A percentile compares a stretch with the other conserved stretches of the same genome.
Conservation (phyloP, 1,284 basidiomycete genomes). For the Leccinum fallax region DNA sequence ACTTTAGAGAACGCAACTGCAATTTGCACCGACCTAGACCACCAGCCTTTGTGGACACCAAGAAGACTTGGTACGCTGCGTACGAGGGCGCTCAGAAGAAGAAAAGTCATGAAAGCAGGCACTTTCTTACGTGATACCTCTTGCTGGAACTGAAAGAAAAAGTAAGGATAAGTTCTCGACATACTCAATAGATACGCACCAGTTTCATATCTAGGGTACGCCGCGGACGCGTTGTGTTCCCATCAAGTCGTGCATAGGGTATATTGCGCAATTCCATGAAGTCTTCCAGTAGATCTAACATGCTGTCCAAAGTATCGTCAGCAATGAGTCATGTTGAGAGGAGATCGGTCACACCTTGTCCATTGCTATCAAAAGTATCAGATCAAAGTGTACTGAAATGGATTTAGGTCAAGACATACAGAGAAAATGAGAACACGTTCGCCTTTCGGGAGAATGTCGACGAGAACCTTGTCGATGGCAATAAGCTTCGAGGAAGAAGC, state of each 20-base stretch:
- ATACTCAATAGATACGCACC: slow-evolving; percentile 34
- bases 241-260: slow-evolving; percentile 79
- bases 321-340: background rate
- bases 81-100: slow-evolving; percentile 36
- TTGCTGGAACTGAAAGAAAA: slow-evolving; percentile 52
- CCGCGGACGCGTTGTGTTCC: slow-evolving; percentile 53
- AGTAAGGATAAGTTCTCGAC: slow-evolving; percentile 5
- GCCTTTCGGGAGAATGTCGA: slow-evolving; percentile 74
- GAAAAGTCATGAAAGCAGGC: slow-evolving; percentile 25
- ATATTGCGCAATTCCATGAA: slow-evolving; percentile 77
- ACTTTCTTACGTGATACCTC: slow-evolving; percentile 49
- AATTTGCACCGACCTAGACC: slow-evolving; percentile 61
- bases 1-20: background rate
- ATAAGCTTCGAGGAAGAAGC: slow-evolving; percentile 71
- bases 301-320: slow-evolving; percentile 47
- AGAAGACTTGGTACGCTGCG: slow-evolving; percentile 75
- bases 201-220: slow-evolving; percentile 59
- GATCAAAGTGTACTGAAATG: background rate
- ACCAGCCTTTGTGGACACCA: slow-evolving; percentile 87
- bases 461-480: slow-evolving; percentile 77
- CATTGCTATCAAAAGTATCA: slow-evolving; percentile 46
- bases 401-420: slow-evolving; percentile 44
- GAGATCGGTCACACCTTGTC: slow-evolving; percentile 42
- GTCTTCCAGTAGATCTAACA: slow-evolving; percentile 85
- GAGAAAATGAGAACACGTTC: slow-evolving; percentile 87